Conservation (phyloP, 192 early-diverging fungal species). For the Diversispora epigaea region DNA sequence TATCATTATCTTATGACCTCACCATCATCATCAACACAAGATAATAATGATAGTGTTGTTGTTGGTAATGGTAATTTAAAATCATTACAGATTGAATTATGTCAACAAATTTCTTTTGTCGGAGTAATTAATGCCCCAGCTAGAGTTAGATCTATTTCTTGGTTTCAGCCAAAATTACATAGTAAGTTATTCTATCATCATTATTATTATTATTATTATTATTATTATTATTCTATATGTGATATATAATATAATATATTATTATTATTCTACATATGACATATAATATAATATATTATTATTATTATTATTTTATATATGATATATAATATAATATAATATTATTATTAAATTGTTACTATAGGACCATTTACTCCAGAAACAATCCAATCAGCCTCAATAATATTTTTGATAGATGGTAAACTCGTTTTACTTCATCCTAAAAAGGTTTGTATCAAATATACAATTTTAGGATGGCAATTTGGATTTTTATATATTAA, state of each 20-base stretch:
- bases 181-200: slow-evolving; percentile 31
- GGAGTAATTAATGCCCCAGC: slow-evolving; percentile 50
- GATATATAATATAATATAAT: background rate
- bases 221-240: no score
- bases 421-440: slow-evolving; percentile 64
- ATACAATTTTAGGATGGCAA: slow-evolving; percentile 17
- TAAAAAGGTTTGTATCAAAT: slow-evolving; percentile 38
- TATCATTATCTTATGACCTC: slow-evolving; percentile 30
- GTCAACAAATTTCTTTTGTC: slow-evolving; percentile 54
- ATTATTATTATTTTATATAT: background rate
- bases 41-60: no score
- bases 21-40: background rate
- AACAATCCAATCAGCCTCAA: slow-evolving; percentile 52
- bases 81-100: slow-evolving; percentile 38
- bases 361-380: slow-evolving; percentile 41
- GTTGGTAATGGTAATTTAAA: slow-evolving; percentile 18
- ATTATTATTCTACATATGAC: no score
- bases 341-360: background rate
- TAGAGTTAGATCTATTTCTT: slow-evolving; percentile 51
- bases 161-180: slow-evolving; percentile 41
- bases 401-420: slow-evolving; percentile 67
- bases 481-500: background rate
- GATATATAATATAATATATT: no score
- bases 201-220: no score
- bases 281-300: background rate